These are phyloP conservation scores for Botryotinia calthae DNA, from an alignment of 2,329 filamentous ascomycete species.

Conservation along the genomic window DNA sequence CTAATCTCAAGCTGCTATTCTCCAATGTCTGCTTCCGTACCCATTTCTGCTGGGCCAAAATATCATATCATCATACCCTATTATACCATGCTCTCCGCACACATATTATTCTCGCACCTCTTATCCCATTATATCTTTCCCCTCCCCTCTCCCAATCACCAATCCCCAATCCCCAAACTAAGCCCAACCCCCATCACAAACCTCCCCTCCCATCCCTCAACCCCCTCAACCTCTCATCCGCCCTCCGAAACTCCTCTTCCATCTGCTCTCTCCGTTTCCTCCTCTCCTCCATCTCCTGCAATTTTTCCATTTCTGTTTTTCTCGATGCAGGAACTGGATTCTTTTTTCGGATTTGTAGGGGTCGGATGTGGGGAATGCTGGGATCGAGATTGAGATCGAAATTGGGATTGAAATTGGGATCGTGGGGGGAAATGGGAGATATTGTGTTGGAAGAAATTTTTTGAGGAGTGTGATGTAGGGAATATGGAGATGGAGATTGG, in stretches of 20 bases:
- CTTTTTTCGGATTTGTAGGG: neutral
- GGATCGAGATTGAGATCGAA: neutral
- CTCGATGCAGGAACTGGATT: neutral
- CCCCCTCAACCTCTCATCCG: conserved; percentile 15
- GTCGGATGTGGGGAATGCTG: neutral
- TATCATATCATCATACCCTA: neutral
- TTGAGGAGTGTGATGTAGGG: neutral
- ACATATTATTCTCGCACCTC: too few relatives aligned
- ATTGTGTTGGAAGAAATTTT: too few relatives aligned
- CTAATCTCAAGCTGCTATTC: neutral
- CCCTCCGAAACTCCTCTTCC: conserved; percentile 10
- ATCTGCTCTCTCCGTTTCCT: neutral
- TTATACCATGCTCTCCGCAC: neutral
- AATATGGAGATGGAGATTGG: neutral
- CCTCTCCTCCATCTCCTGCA: neutral
- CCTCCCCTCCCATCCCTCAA: conserved; percentile 20
- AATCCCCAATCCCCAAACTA: too few relatives aligned
- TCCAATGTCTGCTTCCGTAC: neutral
- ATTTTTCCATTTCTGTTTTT: too few relatives aligned
- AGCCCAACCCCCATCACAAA: neutral
- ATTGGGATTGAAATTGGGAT: neutral
- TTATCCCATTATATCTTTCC: too few relatives aligned
- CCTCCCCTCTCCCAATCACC: too few relatives aligned
- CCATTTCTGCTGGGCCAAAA: neutral
- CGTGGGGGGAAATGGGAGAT: rapidly evolving